Evolutionary conservation across 768 basidiomycete species (phyloP), one percentile per base, ranked within the genome.

Genomic region (Mycena kentingensis): DNA sequence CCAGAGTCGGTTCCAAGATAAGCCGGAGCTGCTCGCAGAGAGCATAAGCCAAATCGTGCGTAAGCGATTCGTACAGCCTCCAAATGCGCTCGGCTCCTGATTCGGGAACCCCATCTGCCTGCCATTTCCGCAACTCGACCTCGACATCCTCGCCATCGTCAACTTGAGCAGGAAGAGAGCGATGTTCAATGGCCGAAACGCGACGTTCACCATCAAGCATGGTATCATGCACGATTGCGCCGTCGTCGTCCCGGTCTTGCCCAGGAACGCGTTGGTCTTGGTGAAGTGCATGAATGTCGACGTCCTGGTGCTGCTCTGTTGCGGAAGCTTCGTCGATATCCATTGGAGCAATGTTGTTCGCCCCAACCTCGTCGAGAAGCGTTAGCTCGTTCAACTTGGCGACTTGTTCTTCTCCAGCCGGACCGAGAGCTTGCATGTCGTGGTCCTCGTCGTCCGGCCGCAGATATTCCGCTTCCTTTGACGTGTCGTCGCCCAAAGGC

Each of bases 11-110:
- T 57, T 95, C 94, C 31, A 99, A 80, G 67, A 98, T 96, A 28
- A 98, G 87, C 22, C 97, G 90, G 16, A 98, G 83, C 65, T 98
- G 95, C 71, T 98, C 97, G 65, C 95, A 98, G 19, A 99, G 83
- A 2, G 86, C 80, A 62, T 90, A 91, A 2, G 97, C 90, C 35
- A 99, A 82, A 54, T 96, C 87, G 49, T 91, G 86, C 1, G 97
- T 98, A 58, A 97, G 75, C 3, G 88, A 85, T 61, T 90, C 88
- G 72, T 99, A 99, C 15, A 85, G 74, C 12, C 88, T 84, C 97
- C 97, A 99, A n/a, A 96, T 78, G 48, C 82, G 80, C 59, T 88
- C 85, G 1, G 87, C 84, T 5, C 73, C 73, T 39, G 74, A 68
- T 21, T 73, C 68, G 3, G 83, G 77, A 60, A 84, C 81, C 44